phyloP scores from a whole-genome alignment of 2,329 filamentous ascomycete genomes.

The Pestalotiopsis sp. region DNA sequence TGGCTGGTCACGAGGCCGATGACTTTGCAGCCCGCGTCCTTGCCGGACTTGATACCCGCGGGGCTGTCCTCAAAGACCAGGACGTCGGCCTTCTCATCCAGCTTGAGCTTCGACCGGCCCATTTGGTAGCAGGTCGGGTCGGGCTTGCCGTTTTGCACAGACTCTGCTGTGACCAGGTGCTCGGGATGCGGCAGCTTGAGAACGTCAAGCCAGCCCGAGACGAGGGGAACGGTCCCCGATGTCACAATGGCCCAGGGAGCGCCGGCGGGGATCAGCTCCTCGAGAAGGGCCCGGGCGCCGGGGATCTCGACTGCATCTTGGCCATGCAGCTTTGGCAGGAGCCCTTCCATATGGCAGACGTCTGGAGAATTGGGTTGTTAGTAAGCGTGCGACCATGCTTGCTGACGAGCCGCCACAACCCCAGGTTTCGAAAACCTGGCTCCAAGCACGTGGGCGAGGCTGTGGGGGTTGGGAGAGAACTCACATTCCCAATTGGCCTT shows the following conservation, averaged over 20 bases:
- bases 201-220: constrained; percentile 72
- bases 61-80: constrained; percentile 90
- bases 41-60: constrained; percentile 81
- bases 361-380: constrained; percentile 52
- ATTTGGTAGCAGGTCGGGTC: constrained; percentile 75
- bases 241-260: constrained; percentile 88
- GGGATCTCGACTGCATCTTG: constrained; percentile 83
- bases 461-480: constrained; percentile 37
- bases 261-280: constrained; percentile 61
- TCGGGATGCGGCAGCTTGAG: constrained; percentile 67
- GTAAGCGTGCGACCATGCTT: neutral
- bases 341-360: constrained; percentile 75
- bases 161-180: constrained; percentile 75
- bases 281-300: constrained; percentile 74
- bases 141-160: constrained; percentile 75
- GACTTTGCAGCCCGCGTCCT: constrained; percentile 83
- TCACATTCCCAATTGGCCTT: constrained; percentile 93
- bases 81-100: constrained; percentile 52
- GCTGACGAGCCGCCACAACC: neutral
- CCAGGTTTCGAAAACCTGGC: neutral
- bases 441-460: neutral
- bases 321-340: constrained; percentile 77
- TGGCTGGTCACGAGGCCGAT: constrained; percentile 87
- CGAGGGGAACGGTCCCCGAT: constrained; percentile 69
- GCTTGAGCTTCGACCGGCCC: constrained; percentile 63